Evolutionary conservation across 1,139 yeast genomes (phyloP), one percentile per base, ranked within the genome.

Genomic region (Saccharomycopsis phalli): DNA sequence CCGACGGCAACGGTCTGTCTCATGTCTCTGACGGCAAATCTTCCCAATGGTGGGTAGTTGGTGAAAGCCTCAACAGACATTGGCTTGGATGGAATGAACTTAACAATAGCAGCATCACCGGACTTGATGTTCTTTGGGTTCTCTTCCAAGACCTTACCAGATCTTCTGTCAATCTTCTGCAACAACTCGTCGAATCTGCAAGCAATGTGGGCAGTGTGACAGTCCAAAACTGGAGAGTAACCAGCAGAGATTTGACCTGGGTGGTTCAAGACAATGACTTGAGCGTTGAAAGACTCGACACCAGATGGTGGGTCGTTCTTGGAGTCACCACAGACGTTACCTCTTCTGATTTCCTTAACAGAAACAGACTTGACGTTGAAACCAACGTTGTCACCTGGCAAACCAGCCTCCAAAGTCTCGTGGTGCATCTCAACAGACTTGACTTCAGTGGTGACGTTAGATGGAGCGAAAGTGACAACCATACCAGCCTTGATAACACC

Each of bases 11-110:
- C 97, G 59, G 96, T 87, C 74, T 86, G 95, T 81, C 96, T 84
- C 96, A 87, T 87, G 74, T 87, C 96, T 81, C 96, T 91, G 78
- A 87, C 96, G 65, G 96, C 95, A 77, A 87, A 87, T 80, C 95
- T 86, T 69, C 95, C 95, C 67, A 86, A 82, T 68, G 95, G 95
- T 72, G 95, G 95, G 88, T 83, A 86, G 70, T 83, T 91, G 63
- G 93, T 74, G 93, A 81, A 84, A 61, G 94, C 76, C 78, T 84
- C 95, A 68, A 84, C 95, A 74, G 93, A 83, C 94, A 84, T 81
- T 68, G 95, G 95, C 84, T 84, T 84, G 69, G 93, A 72, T 69
- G 94, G 94, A 56, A 81, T 71, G 78, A 83, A 76, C 76, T 76
- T 81, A 66, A 82, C 94, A 62, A 81, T 80, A 63, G 93, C 91